phyloP scores from a whole-genome alignment of 1,139 yeast genomes.

The Taphrina sp. region DNA sequence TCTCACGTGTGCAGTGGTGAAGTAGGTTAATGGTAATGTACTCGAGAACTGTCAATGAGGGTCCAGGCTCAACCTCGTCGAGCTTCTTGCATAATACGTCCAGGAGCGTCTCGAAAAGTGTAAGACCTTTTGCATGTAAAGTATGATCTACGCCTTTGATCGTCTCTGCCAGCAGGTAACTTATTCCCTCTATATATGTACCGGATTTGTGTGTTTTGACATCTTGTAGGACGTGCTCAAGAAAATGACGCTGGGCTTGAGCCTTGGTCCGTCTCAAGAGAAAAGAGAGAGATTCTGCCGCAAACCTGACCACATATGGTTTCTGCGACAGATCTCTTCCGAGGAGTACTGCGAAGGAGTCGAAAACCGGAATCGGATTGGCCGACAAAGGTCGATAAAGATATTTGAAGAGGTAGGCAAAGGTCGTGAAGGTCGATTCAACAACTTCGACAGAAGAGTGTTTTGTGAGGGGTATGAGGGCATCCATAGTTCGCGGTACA shows the following conservation, averaged over 20 bases:
- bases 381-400: constrained; percentile 61
- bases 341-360: constrained; percentile 62
- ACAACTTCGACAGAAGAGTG: constrained; percentile 55
- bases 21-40: constrained; percentile 19
- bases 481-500: constrained; percentile 55
- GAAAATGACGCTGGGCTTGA: constrained; percentile 51
- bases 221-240: constrained; percentile 55
- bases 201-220: constrained; percentile 41
- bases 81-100: background rate
- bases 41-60: background rate
- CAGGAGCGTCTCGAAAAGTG: constrained; percentile 23
- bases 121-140: constrained; percentile 56
- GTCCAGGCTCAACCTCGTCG: constrained; percentile 1
- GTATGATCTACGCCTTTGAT: constrained; percentile 68
- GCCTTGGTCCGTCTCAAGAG: constrained; percentile 66
- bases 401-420: constrained; percentile 88
- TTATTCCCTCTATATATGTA: constrained; percentile 56
- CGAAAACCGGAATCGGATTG: constrained; percentile 67
- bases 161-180: constrained; percentile 67
- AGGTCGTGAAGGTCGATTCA: constrained; percentile 79
- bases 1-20: constrained; percentile 31
- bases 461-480: constrained; percentile 56
- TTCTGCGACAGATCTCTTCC: constrained; percentile 51
- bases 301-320: constrained; percentile 70
- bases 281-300: constrained; percentile 88